Evolutionary conservation across 805 yeast species (phyloP), one percentile per base, ranked within the genome.

Genomic region (Saitoella complicata): DNA sequence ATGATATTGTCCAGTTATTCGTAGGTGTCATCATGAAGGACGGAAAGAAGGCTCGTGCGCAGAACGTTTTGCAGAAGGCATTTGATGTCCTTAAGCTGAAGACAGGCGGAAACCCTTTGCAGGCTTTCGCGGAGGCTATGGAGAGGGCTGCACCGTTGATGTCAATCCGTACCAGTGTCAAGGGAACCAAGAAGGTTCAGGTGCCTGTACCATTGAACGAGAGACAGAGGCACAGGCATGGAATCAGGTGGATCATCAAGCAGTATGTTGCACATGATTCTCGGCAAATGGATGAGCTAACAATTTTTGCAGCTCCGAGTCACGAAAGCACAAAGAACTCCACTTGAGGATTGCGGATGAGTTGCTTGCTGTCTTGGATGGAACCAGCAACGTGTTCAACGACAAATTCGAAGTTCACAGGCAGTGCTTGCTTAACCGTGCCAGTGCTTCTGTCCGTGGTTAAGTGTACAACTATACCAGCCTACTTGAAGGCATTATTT

Each of bases 1-100:
- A 34, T n/a, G n/a, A 34, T 11, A 34, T 34, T 10, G n/a, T n/a
- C 37, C n/a, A 34, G 37, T 3, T n/a, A 10, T 74, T 91, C 56
- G 78, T 82, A 45, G 85, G 86, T 58, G 70, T 86, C 65, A 76
- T 91, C 49, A 91, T 91, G 97, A 76, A 82, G 58, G 78, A 84
- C 58, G 98, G 98, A 38, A 77, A 78, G 61, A 91, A 86, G 61
- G 73, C 81, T 45, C 66, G 70, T 41, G 96, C 97, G 0, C 79
- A 78, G 58, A 78, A 72, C 53, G 68, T 71, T 41, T 68, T 91
- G 46, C 71, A 78, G 43, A 72, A 79, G 57, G 94, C 96, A 0
- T 68, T 91, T 43, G 86, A 87, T 58, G 65, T 87, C 41, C 80
- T 78, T 38, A 81, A 73, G 61, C 70, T 84, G 52, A 75, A 78